Evolutionary conservation across 768 basidiomycete species (phyloP).

Genomic region (Ephemerocybe angulata): DNA sequence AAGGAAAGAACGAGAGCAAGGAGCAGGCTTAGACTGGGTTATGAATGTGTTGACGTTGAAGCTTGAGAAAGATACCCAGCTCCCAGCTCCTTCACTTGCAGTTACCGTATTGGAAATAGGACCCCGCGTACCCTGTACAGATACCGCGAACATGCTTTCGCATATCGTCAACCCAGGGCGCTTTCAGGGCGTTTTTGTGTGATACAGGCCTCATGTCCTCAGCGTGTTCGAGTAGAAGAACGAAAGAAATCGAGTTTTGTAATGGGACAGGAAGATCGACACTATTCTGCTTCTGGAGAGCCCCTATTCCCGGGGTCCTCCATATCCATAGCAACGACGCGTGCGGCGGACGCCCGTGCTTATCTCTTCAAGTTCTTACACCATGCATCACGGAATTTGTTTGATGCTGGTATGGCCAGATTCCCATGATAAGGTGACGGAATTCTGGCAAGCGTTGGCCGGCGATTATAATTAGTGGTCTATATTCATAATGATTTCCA

Average conservation of each 20-base stretch:
- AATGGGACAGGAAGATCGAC: background rate
- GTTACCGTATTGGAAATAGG: background rate
- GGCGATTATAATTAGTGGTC: no score
- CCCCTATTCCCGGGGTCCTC: background rate
- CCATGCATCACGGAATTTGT: no score
- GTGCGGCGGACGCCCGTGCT: background rate
- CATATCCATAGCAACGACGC: background rate
- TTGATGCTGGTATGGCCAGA: no score
- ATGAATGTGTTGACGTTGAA: slow-evolving; percentile 12
- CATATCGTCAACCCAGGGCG: no score
- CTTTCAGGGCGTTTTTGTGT: no score
- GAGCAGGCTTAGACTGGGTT: slow-evolving; percentile 5
- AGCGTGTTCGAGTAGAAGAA: background rate
- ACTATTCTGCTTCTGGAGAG: background rate
- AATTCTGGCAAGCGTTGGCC: no score
- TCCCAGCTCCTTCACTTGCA: background rate
- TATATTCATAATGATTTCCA: no score
- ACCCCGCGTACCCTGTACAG: slow-evolving; percentile 1
- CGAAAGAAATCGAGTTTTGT: no score
- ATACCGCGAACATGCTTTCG: background rate
- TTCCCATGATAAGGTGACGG: no score
- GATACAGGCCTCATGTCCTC: no score
- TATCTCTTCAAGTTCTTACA: background rate
- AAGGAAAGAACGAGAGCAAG: background rate
- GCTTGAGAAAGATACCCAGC: slow-evolving; percentile 7